Evolutionary conservation across 257 asterid species (phyloP).

Genomic region (Cruciata laevipes): DNA sequence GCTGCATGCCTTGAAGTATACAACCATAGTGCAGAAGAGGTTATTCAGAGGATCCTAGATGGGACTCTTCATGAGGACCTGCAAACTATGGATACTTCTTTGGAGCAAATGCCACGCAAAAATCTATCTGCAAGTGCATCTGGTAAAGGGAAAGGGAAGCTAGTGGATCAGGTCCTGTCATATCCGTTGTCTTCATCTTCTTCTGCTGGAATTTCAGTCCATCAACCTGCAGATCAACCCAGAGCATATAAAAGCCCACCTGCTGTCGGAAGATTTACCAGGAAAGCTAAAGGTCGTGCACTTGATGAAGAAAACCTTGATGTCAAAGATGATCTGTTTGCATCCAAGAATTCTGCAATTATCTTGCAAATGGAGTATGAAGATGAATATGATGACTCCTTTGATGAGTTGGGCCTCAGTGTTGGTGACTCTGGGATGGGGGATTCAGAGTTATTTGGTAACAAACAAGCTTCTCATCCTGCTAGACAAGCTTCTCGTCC

Average conservation of each 20-base stretch:
- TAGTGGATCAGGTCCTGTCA: conserved; percentile 41
- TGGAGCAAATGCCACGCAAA: conserved; percentile 47
- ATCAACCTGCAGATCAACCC: neutral
- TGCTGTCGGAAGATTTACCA: conserved; percentile 63
- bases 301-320: conserved; percentile 45
- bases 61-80: conserved; percentile 85
- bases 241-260: conserved; percentile 22
- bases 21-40: conserved; percentile 83
- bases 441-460: conserved; percentile 43
- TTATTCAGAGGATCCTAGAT: conserved; percentile 89
- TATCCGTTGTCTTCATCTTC: conserved; percentile 27
- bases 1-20: conserved; percentile 89
- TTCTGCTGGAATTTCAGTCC: neutral
- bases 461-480: conserved; percentile 21
- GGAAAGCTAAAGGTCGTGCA: conserved; percentile 41
- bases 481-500: conserved; percentile 19
- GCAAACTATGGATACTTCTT: conserved; percentile 49
- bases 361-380: conserved; percentile 79
- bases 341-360: conserved; percentile 67
- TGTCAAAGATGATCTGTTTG: conserved; percentile 35
- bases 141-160: conserved; percentile 81
- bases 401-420: conserved; percentile 83
- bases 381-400: conserved; percentile 96
- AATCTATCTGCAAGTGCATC: conserved; percentile 23
- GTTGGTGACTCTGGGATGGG: conserved; percentile 70